Evolutionary conservation across 139 green algal species (phyloP).

Genomic region (Trebouxia sp.): DNA sequence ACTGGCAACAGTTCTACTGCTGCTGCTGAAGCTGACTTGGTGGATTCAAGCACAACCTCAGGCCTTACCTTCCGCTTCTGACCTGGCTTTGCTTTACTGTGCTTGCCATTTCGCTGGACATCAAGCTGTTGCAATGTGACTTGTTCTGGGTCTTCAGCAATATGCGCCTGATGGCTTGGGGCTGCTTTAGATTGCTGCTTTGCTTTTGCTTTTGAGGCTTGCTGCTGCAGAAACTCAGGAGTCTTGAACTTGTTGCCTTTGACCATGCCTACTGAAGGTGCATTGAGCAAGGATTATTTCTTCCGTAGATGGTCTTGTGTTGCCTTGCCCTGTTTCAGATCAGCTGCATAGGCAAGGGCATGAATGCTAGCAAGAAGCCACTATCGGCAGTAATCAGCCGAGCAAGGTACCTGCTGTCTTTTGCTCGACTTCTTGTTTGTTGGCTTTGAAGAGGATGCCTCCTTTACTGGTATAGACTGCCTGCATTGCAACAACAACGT

Average conservation of each 20-base stretch:
- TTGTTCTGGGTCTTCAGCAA: not conserved
- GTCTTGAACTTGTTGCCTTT: constrained; percentile 39
- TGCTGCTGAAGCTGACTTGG: no score
- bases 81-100: no score
- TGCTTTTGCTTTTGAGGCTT: not conserved
- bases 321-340: not conserved
- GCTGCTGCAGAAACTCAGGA: not conserved
- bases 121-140: no score
- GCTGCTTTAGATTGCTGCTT: not conserved
- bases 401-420: not conserved
- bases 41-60: no score
- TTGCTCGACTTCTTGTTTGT: not conserved
- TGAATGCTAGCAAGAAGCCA: no score
- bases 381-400: no score
- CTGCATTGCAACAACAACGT: not conserved
- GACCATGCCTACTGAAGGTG: not conserved
- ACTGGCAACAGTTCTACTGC: no score
- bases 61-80: no score
- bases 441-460: not conserved
- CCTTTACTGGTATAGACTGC: constrained; percentile 6
- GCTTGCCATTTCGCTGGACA: no score
- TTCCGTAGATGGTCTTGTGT: not conserved
- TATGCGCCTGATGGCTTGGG: not conserved
- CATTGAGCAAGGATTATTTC: not conserved
- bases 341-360: not conserved